Percentiles rank a stretch among this genome's conserved stretches.
phyloP scores from a whole-genome alignment of 1,284 basidiomycete species.

The Irpex sp. region DNA sequence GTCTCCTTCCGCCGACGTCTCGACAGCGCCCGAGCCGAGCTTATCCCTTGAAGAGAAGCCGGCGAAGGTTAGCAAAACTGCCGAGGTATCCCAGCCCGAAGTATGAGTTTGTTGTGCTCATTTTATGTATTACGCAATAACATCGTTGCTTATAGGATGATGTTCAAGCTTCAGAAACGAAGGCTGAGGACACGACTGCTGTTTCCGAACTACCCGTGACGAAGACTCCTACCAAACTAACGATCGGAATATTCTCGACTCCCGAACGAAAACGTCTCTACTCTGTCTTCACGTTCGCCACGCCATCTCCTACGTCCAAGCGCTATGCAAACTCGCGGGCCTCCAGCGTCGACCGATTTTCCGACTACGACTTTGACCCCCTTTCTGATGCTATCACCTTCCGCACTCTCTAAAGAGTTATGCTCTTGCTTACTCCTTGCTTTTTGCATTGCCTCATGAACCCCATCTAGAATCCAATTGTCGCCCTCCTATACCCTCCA shows the following conservation, averaged over 20 bases:
- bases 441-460: background rate
- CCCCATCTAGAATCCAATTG: background rate
- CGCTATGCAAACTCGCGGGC: constrained; percentile 32
- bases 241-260: constrained; percentile 44
- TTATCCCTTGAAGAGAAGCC: constrained; percentile 7
- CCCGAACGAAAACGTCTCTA: constrained; percentile 67
- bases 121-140: background rate
- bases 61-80: background rate
- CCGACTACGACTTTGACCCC: constrained; percentile 15
- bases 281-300: constrained; percentile 70
- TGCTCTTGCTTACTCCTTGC: background rate
- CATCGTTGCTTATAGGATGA: background rate
- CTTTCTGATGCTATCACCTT: background rate
- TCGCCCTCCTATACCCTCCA: background rate
- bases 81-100: background rate
- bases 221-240: background rate
- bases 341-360: constrained; percentile 20
- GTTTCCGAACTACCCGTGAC: background rate
- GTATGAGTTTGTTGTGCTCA: background rate
- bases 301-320: constrained; percentile 54
- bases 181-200: background rate
- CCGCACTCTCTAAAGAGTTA: background rate
- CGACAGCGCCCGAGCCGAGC: constrained; percentile 42
- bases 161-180: background rate
- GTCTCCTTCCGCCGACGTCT: constrained; percentile 56